Conservation (phyloP, 371 early-diverging fungal species). For the Actinomucor elegans region DNA sequence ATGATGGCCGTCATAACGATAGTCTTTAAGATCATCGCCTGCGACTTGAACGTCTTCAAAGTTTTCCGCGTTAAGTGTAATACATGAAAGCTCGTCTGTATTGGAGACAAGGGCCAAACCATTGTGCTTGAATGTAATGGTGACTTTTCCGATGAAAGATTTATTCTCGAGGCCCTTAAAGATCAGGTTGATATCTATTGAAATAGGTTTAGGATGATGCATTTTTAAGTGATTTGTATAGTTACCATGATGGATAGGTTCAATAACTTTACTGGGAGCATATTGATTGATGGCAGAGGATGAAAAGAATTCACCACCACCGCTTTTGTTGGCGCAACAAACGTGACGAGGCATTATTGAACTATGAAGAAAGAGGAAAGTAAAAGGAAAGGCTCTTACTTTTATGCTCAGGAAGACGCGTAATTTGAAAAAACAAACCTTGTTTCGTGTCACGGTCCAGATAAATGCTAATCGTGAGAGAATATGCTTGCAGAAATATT, state of each 20-base stretch:
- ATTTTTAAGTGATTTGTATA: neutral
- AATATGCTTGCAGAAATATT: too few species aligned
- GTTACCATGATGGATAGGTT: conserved; percentile 41
- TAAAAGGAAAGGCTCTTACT: too few species aligned
- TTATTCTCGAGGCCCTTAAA: conserved; percentile 28
- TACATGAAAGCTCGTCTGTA: conserved; percentile 7
- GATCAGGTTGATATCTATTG: conserved; percentile 32
- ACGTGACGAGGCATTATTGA: too few species aligned
- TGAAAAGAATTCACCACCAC: conserved; percentile 15
- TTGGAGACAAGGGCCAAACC: conserved; percentile 13
- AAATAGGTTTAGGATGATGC: neutral
- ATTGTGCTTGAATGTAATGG: conserved; percentile 30
- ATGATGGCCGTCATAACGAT: conserved; percentile 43
- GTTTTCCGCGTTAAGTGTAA: conserved; percentile 36
- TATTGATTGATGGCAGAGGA: conserved; percentile 33
- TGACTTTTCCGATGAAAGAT: conserved; percentile 20
- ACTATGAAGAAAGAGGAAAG: too few species aligned
- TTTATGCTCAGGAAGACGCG: too few species aligned
- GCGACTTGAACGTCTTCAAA: conserved; percentile 33
- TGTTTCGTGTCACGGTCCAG: too few species aligned
- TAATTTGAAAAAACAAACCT: too few species aligned
- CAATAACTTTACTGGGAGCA: conserved; percentile 43
- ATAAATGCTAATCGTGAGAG: too few species aligned
- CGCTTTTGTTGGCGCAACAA: too few species aligned
- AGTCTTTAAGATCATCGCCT: conserved; percentile 20